A percentile compares a stretch with the other conserved stretches of the same genome.
phyloP scores from a whole-genome alignment of 495 filamentous ascomycete genomes.

The Penicillium paxilli region DNA sequence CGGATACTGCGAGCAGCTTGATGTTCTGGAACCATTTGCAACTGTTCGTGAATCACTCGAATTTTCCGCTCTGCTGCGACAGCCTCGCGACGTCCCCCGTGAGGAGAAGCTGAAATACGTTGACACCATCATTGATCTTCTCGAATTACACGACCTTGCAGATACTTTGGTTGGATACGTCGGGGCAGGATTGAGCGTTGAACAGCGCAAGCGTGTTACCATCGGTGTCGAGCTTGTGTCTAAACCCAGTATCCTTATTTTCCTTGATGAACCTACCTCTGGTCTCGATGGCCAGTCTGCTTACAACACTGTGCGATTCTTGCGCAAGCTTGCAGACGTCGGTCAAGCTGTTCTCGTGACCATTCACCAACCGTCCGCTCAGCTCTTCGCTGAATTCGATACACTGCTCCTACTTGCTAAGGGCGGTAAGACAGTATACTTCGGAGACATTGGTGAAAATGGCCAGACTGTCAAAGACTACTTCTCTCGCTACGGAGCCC shows the following conservation, averaged over 20 bases:
- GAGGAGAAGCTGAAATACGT: constrained; percentile 62
- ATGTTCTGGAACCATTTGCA: constrained; percentile 57
- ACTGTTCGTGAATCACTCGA: constrained; percentile 64
- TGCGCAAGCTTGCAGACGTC: constrained; percentile 63
- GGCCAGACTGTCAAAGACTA: constrained; percentile 60
- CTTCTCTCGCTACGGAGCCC: constrained; percentile 73
- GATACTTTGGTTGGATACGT: constrained; percentile 54
- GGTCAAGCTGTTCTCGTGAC: constrained; percentile 74
- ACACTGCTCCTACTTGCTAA: constrained; percentile 65
- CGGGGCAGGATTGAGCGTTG: constrained; percentile 55
- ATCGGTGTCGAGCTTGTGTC: constrained; percentile 69
- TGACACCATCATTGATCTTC: constrained; percentile 56
- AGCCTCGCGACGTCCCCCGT: constrained; percentile 46
- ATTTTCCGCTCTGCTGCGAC: constrained; percentile 60
- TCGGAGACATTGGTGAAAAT: constrained; percentile 62
- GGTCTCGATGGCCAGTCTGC: constrained; percentile 66
- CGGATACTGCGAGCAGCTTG: constrained; percentile 62
- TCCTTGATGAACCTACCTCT: constrained; percentile 77
- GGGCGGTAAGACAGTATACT: constrained; percentile 73
- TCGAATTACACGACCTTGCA: constrained; percentile 58
- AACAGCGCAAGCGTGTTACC: constrained; percentile 65
- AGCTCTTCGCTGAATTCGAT: constrained; percentile 75
- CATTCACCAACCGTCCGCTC: constrained; percentile 74
- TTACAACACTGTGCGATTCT: constrained; percentile 63
- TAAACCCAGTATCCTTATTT: constrained; percentile 68